Evolutionary conservation across 306 rosid genomes (phyloP), one percentile per base, ranked within the genome.

Genomic region (Canavalia ensiformis): DNA sequence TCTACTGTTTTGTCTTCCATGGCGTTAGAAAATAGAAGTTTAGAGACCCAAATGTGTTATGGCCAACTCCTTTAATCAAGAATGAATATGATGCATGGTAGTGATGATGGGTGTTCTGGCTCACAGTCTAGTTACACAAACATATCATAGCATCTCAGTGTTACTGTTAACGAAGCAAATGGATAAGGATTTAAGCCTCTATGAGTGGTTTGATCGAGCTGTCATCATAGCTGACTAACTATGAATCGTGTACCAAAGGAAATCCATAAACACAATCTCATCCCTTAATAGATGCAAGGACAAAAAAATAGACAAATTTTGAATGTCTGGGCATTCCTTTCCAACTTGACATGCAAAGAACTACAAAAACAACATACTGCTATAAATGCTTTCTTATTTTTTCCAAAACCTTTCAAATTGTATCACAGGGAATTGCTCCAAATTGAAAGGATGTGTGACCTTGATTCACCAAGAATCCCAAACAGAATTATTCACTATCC

Each of bases 91-190:
- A 62, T 50, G 47, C 33, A 7, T 6, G 42, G 42, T 57, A 79
- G 33, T 68, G 39, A 11, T 68, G 56, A 45, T 79, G n/a, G 60
- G 3, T 68, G 9, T 79, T 68, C 55, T 34, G n/a, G 63, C n/a
- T 70, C 8, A 0, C 49, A 2, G 60, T 35, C 62, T 51, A 8
- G 47, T 5, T 34, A 51, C 33, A 18, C 13, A 11, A 12, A 7
- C 58, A 31, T 13, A 42, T 47, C 25, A 68, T 68, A 29, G 18
- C 25, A 30, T 12, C 37, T 25, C 31, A 12, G 41, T 18, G 25
- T 18, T 18, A 18, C 25, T 49, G 5, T 46, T 30, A 25, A 42
- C 52, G 52, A 66, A 66, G 52, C 35, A 25, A 28, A 28, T 42
- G 42, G 42, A 66, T 7, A 41, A 44, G 41, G 58, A 68, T 44